Percentiles rank a stretch among this genome's conserved stretches.
Evolutionary conservation across 345 rosid species (phyloP).

Genomic region (Syzygium aqueum): DNA sequence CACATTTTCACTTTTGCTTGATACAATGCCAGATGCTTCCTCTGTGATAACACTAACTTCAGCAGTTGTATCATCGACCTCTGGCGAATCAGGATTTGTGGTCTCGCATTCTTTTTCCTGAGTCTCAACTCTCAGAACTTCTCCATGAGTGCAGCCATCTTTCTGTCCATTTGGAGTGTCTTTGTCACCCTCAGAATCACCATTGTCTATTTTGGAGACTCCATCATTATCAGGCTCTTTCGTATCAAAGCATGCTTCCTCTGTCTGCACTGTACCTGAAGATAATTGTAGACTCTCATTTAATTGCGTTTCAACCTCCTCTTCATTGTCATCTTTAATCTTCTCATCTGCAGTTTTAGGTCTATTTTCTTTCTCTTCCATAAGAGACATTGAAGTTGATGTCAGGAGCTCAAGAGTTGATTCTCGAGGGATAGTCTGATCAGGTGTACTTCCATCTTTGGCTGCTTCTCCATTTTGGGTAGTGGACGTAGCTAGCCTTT

Average conservation of each 20-base stretch:
- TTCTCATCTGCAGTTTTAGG: neutral
- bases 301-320: neutral
- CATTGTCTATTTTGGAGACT: neutral
- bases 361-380: neutral
- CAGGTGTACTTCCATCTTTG: neutral
- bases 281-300: neutral
- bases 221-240: neutral
- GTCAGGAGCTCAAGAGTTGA: neutral
- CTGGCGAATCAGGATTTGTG: neutral
- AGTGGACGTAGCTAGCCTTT: neutral
- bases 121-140: neutral
- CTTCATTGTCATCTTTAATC: conserved; percentile 1
- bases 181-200: neutral
- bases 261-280: neutral
- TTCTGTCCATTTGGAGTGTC: conserved; percentile 1
- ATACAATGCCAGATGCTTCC: neutral
- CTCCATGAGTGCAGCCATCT: neutral
- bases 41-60: neutral
- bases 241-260: conserved; percentile 1
- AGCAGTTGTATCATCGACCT: neutral
- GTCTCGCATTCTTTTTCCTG: neutral
- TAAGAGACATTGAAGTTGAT: neutral
- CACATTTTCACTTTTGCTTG: neutral
- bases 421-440: neutral
- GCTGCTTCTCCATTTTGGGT: neutral